Conservation (phyloP, 2,329 filamentous ascomycete species). For the Fusarium sp. region DNA sequence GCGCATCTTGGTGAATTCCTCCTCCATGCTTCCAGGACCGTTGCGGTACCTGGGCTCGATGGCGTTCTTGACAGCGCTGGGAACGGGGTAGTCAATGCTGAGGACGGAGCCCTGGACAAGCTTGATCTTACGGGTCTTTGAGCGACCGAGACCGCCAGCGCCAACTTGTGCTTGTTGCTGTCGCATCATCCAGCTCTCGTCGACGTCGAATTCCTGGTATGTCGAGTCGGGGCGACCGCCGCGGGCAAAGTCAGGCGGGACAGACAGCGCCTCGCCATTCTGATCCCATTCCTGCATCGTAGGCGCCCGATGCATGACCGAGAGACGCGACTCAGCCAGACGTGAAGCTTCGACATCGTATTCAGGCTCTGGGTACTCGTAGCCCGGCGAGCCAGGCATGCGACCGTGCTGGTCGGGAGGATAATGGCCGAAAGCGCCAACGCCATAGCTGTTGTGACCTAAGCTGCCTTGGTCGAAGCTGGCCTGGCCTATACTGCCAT, state of each 20-base stretch:
- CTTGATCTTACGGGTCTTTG: constrained; percentile 43
- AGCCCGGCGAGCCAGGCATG: constrained; percentile 18
- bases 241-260: constrained; percentile 27
- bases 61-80: constrained; percentile 45
- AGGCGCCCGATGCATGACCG: constrained; percentile 27
- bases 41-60: constrained; percentile 40
- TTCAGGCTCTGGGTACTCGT: constrained; percentile 31
- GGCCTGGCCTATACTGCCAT: constrained; percentile 9
- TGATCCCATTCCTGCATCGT: constrained; percentile 35
- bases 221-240: constrained; percentile 41
- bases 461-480: constrained; percentile 18
- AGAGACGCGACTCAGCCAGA: constrained; percentile 31
- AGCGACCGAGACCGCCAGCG: constrained; percentile 37
- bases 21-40: constrained; percentile 34
- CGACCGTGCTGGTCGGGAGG: constrained; percentile 17
- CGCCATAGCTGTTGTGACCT: constrained; percentile 21
- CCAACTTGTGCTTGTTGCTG: constrained; percentile 31
- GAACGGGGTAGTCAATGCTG: constrained; percentile 44
- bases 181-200: constrained; percentile 44
- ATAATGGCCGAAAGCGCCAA: constrained; percentile 33
- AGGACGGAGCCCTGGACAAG: constrained; percentile 45
- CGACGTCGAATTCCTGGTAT: constrained; percentile 35
- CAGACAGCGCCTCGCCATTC: constrained; percentile 26
- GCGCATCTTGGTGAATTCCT: constrained; percentile 45
- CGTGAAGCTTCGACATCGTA: constrained; percentile 38